These are phyloP conservation scores for Trichocladium antarcticum DNA, from an alignment of 495 filamentous ascomycete genomes.

Conservation along the genomic window DNA sequence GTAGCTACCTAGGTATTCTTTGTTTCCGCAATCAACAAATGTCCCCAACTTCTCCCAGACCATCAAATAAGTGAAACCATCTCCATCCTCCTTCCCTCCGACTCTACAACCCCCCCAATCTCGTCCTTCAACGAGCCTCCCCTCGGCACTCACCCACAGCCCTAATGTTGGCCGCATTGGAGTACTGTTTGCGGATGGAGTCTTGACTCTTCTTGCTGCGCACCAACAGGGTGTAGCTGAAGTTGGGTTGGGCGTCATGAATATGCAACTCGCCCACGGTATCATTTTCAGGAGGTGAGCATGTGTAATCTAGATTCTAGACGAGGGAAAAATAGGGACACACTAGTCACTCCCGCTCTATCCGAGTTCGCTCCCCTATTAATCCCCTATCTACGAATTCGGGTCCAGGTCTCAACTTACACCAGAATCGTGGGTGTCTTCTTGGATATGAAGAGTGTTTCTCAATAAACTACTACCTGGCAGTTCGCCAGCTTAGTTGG, in stretches of 20 bases:
- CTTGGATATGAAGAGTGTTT: background rate
- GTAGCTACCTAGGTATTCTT: too few relatives aligned
- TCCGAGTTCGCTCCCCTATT: background rate
- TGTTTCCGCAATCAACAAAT: too few relatives aligned
- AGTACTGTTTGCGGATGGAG: conserved; percentile 47
- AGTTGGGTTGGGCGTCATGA: conserved; percentile 53
- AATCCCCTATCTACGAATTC: background rate
- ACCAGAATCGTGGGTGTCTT: conserved; percentile 32
- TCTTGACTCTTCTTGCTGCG: conserved; percentile 56
- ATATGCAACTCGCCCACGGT: conserved; percentile 68
- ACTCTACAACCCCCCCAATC: conserved; percentile 40
- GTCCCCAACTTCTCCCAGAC: background rate
- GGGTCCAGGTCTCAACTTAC: conserved; percentile 14
- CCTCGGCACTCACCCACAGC: conserved; percentile 52
- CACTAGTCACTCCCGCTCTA: conserved; percentile 33
- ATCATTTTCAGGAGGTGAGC: conserved; percentile 42
- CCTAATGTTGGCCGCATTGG: conserved; percentile 32
- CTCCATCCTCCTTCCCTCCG: conserved; percentile 35
- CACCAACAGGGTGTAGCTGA: conserved; percentile 54
- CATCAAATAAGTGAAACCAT: conserved; percentile 9
- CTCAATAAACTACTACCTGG: too few relatives aligned
- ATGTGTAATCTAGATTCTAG: background rate
- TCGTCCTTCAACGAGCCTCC: conserved; percentile 39
- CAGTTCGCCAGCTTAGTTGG: too few relatives aligned
- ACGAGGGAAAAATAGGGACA: background rate